Evolutionary conservation across 495 filamentous ascomycete genomes (phyloP), one percentile per base, ranked within the genome.

Genomic region (Penicillium soppii): DNA sequence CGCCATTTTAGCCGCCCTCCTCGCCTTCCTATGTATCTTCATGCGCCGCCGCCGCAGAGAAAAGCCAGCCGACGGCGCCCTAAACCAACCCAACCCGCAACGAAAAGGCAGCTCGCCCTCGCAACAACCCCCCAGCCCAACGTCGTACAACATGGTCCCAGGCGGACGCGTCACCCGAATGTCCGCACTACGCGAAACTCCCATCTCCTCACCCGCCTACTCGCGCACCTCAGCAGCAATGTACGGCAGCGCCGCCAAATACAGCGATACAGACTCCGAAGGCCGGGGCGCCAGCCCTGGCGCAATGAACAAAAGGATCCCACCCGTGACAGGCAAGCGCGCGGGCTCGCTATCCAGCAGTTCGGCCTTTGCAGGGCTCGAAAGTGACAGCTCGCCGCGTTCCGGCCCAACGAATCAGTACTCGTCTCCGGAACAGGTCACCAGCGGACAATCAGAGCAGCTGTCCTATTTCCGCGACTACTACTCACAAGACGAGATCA

Each of bases 401-500:
- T 85, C 85, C 6, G 82, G 77, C 33, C 91, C 85, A 30, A 86
- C 79, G 19, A 84, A 84, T 25, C 86, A 88, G 51, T 83, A 86
- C 64, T 94, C 91, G 9, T 95, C 90, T 8, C 91, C 91, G 2
- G 85, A 87, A 62, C 91, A 86, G 20, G 63, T 94, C 43, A 82
- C 87, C 5, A 95, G 90, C 61, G 88, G 91, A 50, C 91, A 96
- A 62, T 96, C 91, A 1, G 95, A 99, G 74, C 95, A 96, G 65
- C 69, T 99, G 26, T 83, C 88, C 7, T 91, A 86, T 63, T 99
- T 99, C 83, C 96, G 96, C 61, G 94, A 99, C 62, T 99, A 99
- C 67, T 99, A 99, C 69, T 97, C 92, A 4, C 84, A 90, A 57
- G 92, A 97, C 62, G 91, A 97, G 56, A 96, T 99, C 53, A 89